Evolutionary conservation across 1,284 basidiomycete genomes (phyloP), one percentile per base, ranked within the genome.

Genomic region (Lignosus rhinocerotis): DNA sequence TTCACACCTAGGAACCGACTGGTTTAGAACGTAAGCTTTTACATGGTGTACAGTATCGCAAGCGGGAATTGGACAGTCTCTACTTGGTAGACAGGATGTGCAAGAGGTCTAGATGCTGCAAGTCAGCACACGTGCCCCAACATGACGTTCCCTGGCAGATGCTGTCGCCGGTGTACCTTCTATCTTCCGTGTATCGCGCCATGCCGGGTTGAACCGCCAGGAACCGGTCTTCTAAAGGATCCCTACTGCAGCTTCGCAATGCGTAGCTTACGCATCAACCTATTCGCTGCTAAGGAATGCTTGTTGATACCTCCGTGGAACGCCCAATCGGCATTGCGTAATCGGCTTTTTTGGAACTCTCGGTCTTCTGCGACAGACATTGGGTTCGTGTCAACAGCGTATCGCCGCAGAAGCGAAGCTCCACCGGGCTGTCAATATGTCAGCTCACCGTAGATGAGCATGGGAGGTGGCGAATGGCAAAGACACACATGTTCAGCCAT

Each of bases 231-330:
- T 46, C 32, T 10, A 39, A 30, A 19, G 17, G 33, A 21, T 25
- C 36, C 49, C 50, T 53, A 55, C 30, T 51, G 49, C 41, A 81
- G 63, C 54, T 68, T 76, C 14, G 85, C 85, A 1, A 86, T 70
- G 47, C 78, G 69, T 25, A 83, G 67, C 61, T 79, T 77, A 55
- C 72, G 70, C 82, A 90, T 81, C 51, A 78, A 75, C 62, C 76
- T 77, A 63, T 76, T 80, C 14, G 88, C 88, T 1, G 83, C 81
- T 25, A 80, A 77, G 19, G 86, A 85, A 66, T 92, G 89, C 56
- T 83, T 84, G 69, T 92, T 92, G 67, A 90, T 73, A 12, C 88
- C 88, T 12, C 88, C 88, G 53, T 81, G 76, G 73, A 90, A 91
- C 2, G 88, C 86, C 78, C 79, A 82, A 12, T 80, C 80, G 0